A percentile compares a stretch with the other conserved stretches of the same genome.
Conservation (phyloP, 2,329 filamentous ascomycete genomes). For the Elsinoe necatrix region DNA sequence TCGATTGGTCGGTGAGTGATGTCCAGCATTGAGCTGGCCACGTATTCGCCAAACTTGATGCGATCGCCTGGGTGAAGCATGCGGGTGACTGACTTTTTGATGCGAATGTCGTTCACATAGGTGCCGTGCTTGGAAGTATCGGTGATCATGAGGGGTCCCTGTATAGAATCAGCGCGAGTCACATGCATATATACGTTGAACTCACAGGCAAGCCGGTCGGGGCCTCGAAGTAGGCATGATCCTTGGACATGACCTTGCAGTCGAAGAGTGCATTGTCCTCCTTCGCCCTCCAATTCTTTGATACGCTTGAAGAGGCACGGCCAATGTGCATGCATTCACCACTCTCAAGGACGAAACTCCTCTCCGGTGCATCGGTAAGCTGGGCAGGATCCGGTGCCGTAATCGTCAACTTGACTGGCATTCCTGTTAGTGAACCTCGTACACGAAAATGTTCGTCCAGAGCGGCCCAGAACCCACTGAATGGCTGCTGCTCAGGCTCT, state of each 20-base stretch:
- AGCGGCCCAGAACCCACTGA: not conserved
- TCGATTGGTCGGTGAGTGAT: slow-evolving; percentile 1
- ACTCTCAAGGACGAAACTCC: slow-evolving; percentile 27
- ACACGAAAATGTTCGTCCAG: not conserved
- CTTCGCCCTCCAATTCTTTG: slow-evolving; percentile 27
- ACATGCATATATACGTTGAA: not conserved
- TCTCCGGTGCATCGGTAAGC: slow-evolving; percentile 17
- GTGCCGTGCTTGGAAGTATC: slow-evolving; percentile 31
- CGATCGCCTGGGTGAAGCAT: slow-evolving; percentile 23
- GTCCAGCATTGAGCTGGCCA: slow-evolving; percentile 15
- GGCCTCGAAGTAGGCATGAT: slow-evolving; percentile 27
- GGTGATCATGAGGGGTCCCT: slow-evolving; percentile 23
- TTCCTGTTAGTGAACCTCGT: not conserved
- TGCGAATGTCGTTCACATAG: slow-evolving; percentile 26
- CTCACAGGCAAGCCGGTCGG: slow-evolving; percentile 14
- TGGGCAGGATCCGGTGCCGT: not conserved
- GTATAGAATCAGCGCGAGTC: slow-evolving; percentile 4
- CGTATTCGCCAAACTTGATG: slow-evolving; percentile 27
- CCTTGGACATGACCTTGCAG: slow-evolving; percentile 30
- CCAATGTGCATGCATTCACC: slow-evolving; percentile 31
- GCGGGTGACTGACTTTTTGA: slow-evolving; percentile 20
- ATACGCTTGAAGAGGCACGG: slow-evolving; percentile 34
- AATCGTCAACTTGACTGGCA: slow-evolving; percentile 1
- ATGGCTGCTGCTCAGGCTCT: not conserved
- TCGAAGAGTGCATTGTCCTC: slow-evolving; percentile 30